These are phyloP conservation scores for Gnaphalium uliginosum DNA, from an alignment of 129 eudicot species.

Conservation along the genomic window DNA sequence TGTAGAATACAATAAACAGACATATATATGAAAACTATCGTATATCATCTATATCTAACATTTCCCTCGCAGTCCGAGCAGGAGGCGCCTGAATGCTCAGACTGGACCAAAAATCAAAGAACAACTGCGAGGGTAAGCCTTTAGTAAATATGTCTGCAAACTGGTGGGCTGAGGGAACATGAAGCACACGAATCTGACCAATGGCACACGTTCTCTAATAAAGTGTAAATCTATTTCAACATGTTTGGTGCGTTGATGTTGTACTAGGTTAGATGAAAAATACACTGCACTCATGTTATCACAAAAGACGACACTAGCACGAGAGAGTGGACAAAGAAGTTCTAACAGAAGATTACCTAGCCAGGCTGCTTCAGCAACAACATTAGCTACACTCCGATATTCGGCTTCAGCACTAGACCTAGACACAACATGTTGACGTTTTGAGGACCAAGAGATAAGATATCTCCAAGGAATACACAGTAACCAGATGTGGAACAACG, in stretches of 20 bases:
- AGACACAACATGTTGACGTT: neutral
- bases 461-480: neutral
- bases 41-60: too few relatives aligned
- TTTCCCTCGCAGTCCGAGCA: too few relatives aligned
- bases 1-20: too few relatives aligned
- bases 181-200: too few relatives aligned
- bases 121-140: too few relatives aligned
- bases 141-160: too few relatives aligned
- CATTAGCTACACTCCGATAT: neutral
- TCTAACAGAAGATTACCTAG: neutral
- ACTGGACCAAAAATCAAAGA: too few relatives aligned
- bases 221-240: too few relatives aligned
- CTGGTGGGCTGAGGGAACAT: too few relatives aligned
- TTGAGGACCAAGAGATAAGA: neutral
- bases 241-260: neutral
- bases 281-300: neutral
- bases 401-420: neutral
- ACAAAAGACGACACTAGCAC: neutral
- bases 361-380: neutral
- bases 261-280: neutral
- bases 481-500: neutral
- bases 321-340: neutral
- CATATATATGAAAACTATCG: too few relatives aligned
- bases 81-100: too few relatives aligned
- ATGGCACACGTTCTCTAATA: too few relatives aligned